These are phyloP conservation scores for Ophiocordyceps unilateralis DNA, from an alignment of 2,329 filamentous ascomycete species.

Conservation along the genomic window DNA sequence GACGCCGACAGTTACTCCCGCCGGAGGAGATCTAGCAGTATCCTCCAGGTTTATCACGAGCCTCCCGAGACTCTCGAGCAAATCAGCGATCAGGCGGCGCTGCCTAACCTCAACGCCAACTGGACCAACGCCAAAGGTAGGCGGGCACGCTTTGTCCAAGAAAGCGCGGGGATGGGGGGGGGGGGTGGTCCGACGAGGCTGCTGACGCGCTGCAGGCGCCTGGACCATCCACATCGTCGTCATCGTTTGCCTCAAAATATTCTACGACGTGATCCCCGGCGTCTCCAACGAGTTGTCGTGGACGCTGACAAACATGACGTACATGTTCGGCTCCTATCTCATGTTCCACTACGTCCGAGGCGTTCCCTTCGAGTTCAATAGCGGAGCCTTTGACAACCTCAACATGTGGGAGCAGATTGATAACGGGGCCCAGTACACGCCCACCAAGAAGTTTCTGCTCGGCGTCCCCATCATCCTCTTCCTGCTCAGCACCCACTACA, in stretches of 20 bases:
- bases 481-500: constrained; percentile 94
- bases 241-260: constrained; percentile 80
- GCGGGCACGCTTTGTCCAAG: too few species aligned
- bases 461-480: constrained; percentile 90
- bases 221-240: constrained; percentile 96
- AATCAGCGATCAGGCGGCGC: constrained; percentile 84
- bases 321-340: constrained; percentile 97
- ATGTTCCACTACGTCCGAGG: constrained; percentile 99
- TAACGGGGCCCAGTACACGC: constrained; percentile 96
- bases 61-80: constrained; percentile 93
- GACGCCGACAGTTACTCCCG: constrained; percentile 49
- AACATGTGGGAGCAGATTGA: constrained; percentile 99
- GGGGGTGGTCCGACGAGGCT: background rate
- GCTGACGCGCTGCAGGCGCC: constrained; percentile 45
- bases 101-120: constrained; percentile 92
- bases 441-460: constrained; percentile 94
- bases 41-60: constrained; percentile 85
- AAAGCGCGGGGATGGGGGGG: too few species aligned
- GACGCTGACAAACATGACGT: constrained; percentile 96
- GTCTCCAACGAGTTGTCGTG: constrained; percentile 96
- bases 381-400: constrained; percentile 94
- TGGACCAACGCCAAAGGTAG: constrained; percentile 99
- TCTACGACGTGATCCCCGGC: constrained; percentile 91
- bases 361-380: constrained; percentile 97
- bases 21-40: constrained; percentile 89